Conservation (phyloP, 2,329 filamentous ascomycete species). For the Sporothrix brunneoviolacea region DNA sequence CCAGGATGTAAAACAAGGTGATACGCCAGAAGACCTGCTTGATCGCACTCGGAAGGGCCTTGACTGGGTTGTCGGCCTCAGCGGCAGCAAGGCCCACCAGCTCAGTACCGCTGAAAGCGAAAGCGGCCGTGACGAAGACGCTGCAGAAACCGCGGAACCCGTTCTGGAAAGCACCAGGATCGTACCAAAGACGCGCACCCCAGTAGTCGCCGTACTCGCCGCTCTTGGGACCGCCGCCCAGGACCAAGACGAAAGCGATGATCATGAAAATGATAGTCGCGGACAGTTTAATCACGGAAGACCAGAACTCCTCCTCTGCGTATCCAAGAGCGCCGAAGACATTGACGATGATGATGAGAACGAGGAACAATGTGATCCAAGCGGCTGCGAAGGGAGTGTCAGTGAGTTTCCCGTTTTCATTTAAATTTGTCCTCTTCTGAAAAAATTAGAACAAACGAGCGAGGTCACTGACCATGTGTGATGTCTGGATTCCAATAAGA, state of each 20-base stretch:
- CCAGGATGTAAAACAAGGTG: constrained; percentile 48
- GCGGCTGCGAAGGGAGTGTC: constrained; percentile 27
- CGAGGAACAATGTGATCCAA: constrained; percentile 51
- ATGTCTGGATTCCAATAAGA: constrained; percentile 41
- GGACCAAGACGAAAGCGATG: constrained; percentile 50
- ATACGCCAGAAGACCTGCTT: constrained; percentile 68
- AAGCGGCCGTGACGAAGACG: constrained; percentile 67
- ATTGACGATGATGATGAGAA: constrained; percentile 46
- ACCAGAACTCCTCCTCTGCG: constrained; percentile 54
- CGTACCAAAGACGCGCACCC: constrained; percentile 44
- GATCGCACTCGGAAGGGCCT: constrained; percentile 71
- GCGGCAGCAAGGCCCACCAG: constrained; percentile 69
- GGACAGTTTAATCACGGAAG: constrained; percentile 49
- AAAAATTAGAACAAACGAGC: not conserved
- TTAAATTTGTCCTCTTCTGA: no score
- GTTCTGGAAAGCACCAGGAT: constrained; percentile 56
- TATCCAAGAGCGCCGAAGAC: constrained; percentile 51
- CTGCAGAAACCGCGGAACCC: constrained; percentile 69
- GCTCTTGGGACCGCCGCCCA: constrained; percentile 51
- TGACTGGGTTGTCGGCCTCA: constrained; percentile 62
- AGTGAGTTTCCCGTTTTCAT: no score
- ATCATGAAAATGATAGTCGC: constrained; percentile 60
- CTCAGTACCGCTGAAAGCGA: constrained; percentile 67
- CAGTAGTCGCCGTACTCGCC: constrained; percentile 40
- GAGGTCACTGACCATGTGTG: constrained; percentile 27